Conservation (phyloP, 129 eudicot genomes). For the Lactuca saligna region DNA sequence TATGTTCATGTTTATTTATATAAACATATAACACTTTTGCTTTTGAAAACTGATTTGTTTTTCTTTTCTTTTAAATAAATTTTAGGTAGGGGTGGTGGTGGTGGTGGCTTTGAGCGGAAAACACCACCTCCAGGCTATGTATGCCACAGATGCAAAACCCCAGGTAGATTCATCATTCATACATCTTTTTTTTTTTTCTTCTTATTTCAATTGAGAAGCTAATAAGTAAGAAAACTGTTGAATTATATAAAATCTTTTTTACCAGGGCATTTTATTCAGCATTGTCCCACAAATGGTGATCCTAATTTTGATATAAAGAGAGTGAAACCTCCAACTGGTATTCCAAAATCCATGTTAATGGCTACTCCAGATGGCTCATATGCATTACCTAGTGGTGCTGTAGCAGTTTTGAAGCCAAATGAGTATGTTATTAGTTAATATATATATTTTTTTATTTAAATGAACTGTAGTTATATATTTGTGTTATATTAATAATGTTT, state of each 20-base stretch:
- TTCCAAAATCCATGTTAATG: slow-evolving; percentile 96
- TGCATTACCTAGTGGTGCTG: slow-evolving; percentile 90
- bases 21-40: neutral
- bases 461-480: too few relatives aligned
- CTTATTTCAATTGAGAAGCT: too few relatives aligned
- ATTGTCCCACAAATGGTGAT: slow-evolving; percentile 98
- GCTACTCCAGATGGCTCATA: slow-evolving; percentile 95
- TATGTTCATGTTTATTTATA: slow-evolving; percentile 12
- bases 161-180: slow-evolving; percentile 60
- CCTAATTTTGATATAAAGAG: slow-evolving; percentile 77
- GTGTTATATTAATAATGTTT: neutral
- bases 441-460: neutral
- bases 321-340: slow-evolving; percentile 96
- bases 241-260: neutral
- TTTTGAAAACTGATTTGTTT: slow-evolving; percentile 20
- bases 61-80: slow-evolving; percentile 18
- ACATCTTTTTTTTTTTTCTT: too few relatives aligned
- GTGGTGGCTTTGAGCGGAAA: slow-evolving; percentile 53
- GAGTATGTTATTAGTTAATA: slow-evolving; percentile 48
- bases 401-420: slow-evolving; percentile 88
- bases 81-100: slow-evolving; percentile 69
- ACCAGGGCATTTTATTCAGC: slow-evolving; percentile 94
- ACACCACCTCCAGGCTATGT: slow-evolving; percentile 94
- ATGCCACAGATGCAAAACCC: slow-evolving; percentile 91
- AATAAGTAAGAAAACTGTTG: neutral